phyloP scores from a whole-genome alignment of 441 rosid genomes.

The Populus trichocarpa region DNA sequence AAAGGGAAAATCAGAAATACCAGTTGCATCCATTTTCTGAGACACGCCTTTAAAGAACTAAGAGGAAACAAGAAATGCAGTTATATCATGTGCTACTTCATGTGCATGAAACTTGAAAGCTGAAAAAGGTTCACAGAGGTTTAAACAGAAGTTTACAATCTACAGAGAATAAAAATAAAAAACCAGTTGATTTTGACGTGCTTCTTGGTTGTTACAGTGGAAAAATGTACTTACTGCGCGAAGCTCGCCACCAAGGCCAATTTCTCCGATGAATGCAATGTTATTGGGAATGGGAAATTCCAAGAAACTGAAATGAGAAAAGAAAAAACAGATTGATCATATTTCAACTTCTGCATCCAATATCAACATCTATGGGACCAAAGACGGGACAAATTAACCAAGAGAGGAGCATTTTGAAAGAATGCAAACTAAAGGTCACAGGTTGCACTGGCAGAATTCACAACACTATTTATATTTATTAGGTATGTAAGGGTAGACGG shows the following conservation, averaged over 20 bases:
- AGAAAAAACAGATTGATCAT: not conserved
- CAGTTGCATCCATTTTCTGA: not conserved
- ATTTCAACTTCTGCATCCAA: not conserved
- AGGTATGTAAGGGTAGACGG: not conserved
- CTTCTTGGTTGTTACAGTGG: not conserved
- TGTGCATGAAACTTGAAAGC: not conserved
- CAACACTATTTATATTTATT: no score
- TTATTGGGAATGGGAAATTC: conserved; percentile 82
- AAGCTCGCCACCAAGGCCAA: conserved; percentile 84
- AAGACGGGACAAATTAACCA: not conserved
- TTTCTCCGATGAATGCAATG: conserved; percentile 78
- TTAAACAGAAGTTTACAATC: not conserved
- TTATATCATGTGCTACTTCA: not conserved
- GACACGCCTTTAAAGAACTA: not conserved
- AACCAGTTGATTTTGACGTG: not conserved
- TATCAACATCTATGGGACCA: not conserved
- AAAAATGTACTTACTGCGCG: conserved; percentile 47
- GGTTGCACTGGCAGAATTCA: not conserved
- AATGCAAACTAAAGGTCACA: not conserved
- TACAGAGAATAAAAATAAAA: not conserved
- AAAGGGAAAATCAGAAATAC: not conserved
- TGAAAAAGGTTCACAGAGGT: not conserved
- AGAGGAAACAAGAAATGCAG: not conserved
- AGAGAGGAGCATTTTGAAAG: not conserved
- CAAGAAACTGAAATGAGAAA: conserved; percentile 59